Evolutionary conservation across 768 basidiomycete genomes (phyloP).

Genomic region (Lactarius evosmus): DNA sequence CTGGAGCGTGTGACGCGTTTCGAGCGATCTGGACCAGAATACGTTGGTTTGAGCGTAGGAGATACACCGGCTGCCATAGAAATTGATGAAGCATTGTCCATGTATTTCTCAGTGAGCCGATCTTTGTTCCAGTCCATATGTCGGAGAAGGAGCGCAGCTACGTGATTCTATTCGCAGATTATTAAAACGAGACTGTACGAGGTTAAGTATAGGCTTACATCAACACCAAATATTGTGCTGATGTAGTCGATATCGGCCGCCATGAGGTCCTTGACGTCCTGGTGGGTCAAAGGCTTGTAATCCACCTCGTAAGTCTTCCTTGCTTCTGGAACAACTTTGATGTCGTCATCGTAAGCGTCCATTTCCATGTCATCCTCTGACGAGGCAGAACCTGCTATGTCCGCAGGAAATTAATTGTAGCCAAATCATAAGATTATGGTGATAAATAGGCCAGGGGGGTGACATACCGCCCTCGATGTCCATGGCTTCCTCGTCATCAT

Average conservation of each 20-base stretch:
- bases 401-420: slow-evolving; percentile 28
- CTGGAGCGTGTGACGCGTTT: slow-evolving; percentile 35
- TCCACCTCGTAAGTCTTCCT: slow-evolving; percentile 79
- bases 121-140: slow-evolving; percentile 95
- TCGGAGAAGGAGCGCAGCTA: slow-evolving; percentile 76
- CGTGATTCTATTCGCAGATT: slow-evolving; percentile 47
- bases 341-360: slow-evolving; percentile 63
- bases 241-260: slow-evolving; percentile 80
- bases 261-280: slow-evolving; percentile 76
- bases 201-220: slow-evolving; percentile 52
- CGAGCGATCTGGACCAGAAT: slow-evolving; percentile 33
- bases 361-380: slow-evolving; percentile 67
- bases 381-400: slow-evolving; percentile 39
- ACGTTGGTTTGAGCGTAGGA: slow-evolving; percentile 40
- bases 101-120: slow-evolving; percentile 91
- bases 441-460: slow-evolving; percentile 25
- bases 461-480: slow-evolving; percentile 55
- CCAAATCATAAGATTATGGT: slow-evolving; percentile 22
- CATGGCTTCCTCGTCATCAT: slow-evolving; percentile 67
- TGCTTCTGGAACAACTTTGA: slow-evolving; percentile 52
- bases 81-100: slow-evolving; percentile 81
- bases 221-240: slow-evolving; percentile 80
- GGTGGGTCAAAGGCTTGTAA: slow-evolving; percentile 70
- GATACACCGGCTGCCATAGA: slow-evolving; percentile 73
- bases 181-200: neutral